Evolutionary conservation across 495 filamentous ascomycete species (phyloP), one percentile per base, ranked within the genome.

Genomic region (Aspergillus kassunensis): DNA sequence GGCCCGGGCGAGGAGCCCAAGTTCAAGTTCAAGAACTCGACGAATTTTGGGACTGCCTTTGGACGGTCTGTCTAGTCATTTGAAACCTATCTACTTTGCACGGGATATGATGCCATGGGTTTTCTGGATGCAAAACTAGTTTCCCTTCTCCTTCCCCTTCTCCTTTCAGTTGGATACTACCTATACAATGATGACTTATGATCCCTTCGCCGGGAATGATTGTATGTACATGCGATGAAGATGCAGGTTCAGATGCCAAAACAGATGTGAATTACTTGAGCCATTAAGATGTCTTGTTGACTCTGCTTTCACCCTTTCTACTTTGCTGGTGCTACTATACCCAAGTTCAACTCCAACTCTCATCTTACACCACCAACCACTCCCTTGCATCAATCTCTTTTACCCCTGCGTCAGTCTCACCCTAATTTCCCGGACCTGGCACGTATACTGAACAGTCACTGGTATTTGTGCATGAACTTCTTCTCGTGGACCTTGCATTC

Each of bases 11-110:
- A 77, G n/a, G 72, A 74, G 43, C 72, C 83, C 19, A 77, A 79
- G 31, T 64, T 85, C 33, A 83, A 77, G 61, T 67, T 86, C 55
- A 84, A 73, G 49, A 68, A 67, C 13, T 75, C 75, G n/a, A 80
- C 68, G 41, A 86, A 86, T 62, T 86, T 86, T 69, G 83, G 83
- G 33, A 73, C 71, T 20, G 73, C 71, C 7, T 77, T 75, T 66
- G 73, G 73, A 56, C 39, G 59, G 40, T 60, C 50, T 27, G 9
- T 27, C 24, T 27, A 50, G 63, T 45, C 45, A 44, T 44, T 51
- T 49, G 20, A 29, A 19, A 39, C 55, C 58, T 60, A 54, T 13
- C 13, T 31, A 50, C 60, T 39, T n/a, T 7, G 15, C 23, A n/a
- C n/a, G n/a, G n/a, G n/a, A n/a, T n/a, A n/a, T n/a, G n/a, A n/a